Conservation (phyloP, 129 eudicot species). For the Pseudognaphalium luteoalbum region DNA sequence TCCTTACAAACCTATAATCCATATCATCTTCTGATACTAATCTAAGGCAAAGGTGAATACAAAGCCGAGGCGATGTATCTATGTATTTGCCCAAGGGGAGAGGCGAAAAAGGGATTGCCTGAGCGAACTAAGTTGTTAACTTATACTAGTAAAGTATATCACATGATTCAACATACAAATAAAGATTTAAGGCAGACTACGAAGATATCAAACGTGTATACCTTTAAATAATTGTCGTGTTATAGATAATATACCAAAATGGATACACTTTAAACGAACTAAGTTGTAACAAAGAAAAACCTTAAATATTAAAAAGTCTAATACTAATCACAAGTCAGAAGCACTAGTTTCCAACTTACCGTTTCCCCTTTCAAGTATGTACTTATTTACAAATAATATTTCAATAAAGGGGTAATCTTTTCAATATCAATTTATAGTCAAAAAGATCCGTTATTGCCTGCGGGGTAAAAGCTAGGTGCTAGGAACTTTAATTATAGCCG, state of each 20-base stretch:
- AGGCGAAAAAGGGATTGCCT: neutral
- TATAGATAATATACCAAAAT: neutral
- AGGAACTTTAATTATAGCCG: too few relatives aligned
- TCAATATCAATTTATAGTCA: neutral
- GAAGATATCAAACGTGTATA: neutral
- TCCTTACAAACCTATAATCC: neutral
- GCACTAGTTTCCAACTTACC: neutral
- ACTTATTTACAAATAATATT: neutral
- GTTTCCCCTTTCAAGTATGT: neutral
- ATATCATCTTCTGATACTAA: neutral
- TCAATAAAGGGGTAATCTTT: neutral
- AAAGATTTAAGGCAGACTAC: neutral
- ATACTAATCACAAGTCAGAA: too few relatives aligned
- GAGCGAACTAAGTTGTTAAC: neutral
- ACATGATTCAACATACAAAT: neutral
- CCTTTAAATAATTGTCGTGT: neutral
- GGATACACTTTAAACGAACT: neutral
- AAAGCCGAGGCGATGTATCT: neutral
- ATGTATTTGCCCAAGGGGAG: neutral
- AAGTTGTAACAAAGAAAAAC: neutral
- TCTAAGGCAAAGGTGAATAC: neutral
- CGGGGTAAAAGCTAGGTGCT: neutral
- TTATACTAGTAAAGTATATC: neutral
- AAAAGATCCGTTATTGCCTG: neutral
- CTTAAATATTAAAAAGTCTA: too few relatives aligned